These are phyloP conservation scores for Thelonectria rubi DNA, from an alignment of 2,329 filamentous ascomycete genomes.

Conservation along the genomic window DNA sequence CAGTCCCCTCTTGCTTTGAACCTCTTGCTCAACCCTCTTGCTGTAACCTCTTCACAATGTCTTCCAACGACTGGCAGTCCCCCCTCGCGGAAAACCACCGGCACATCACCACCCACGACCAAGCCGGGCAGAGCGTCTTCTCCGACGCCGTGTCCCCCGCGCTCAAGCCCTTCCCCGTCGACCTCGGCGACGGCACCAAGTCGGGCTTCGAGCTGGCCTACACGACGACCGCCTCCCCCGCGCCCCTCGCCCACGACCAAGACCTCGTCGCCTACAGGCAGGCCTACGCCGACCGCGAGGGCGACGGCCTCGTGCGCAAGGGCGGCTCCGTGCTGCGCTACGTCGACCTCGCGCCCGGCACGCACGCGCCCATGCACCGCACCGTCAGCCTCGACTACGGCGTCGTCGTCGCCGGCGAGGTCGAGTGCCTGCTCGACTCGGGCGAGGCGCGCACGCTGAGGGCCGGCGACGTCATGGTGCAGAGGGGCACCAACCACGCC, in stretches of 20 bases:
- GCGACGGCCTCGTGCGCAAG: constrained; percentile 11
- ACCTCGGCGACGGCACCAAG: neutral
- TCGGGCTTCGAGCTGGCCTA: constrained; percentile 12
- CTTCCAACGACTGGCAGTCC: constrained; percentile 2
- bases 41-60: neutral
- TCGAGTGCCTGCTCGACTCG: constrained; percentile 21
- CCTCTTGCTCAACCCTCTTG: too few relatives aligned
- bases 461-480: constrained; percentile 13
- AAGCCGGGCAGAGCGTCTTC: constrained; percentile 5
- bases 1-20: too few relatives aligned
- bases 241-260: constrained; percentile 11
- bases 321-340: constrained; percentile 19
- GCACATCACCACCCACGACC: constrained; percentile 10
- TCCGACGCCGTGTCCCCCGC: neutral
- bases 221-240: constrained; percentile 1
- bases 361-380: constrained; percentile 22
- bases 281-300: constrained; percentile 1
- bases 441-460: constrained; percentile 10
- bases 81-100: constrained; percentile 11
- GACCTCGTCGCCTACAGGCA: constrained; percentile 6
- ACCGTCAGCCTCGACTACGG: constrained; percentile 25
- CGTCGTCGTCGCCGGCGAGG: constrained; percentile 17
- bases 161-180: constrained; percentile 3
- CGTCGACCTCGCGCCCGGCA: constrained; percentile 12
- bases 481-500: constrained; percentile 25